These are phyloP conservation scores for Lentinula aciculospora DNA, from an alignment of 768 basidiomycete genomes.

Conservation along the genomic window DNA sequence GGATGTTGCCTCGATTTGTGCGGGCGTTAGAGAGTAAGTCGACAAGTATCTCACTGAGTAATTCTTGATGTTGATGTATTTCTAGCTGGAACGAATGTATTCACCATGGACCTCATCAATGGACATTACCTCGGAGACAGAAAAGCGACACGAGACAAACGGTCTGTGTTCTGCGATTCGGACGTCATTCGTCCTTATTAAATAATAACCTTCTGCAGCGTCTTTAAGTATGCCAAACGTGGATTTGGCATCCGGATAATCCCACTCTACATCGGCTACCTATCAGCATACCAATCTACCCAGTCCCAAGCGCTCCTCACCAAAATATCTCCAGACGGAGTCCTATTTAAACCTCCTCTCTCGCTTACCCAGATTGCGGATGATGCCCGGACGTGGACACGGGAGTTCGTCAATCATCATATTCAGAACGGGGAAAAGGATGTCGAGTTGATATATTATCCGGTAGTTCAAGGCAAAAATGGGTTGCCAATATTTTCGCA, in stretches of 20 bases:
- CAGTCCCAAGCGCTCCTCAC: neutral
- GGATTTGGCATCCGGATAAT: slow-evolving; percentile 15
- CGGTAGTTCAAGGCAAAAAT: neutral
- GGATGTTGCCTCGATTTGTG: slow-evolving; percentile 11
- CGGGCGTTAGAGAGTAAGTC: slow-evolving; percentile 14
- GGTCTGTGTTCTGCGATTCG: neutral
- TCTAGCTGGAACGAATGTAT: slow-evolving; percentile 11
- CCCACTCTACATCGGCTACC: slow-evolving; percentile 10
- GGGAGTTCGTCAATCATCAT: slow-evolving; percentile 5
- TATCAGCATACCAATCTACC: slow-evolving; percentile 3
- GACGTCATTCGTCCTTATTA: neutral
- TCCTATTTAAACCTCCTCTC: slow-evolving; percentile 1
- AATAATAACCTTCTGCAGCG: neutral
- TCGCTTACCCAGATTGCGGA: neutral
- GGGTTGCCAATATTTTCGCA: slow-evolving; percentile 11
- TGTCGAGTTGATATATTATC: neutral
- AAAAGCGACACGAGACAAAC: slow-evolving; percentile 10
- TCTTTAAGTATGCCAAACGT: slow-evolving; percentile 16
- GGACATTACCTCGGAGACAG: slow-evolving; percentile 14
- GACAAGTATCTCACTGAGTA: neutral
- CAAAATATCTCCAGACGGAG: slow-evolving; percentile 3
- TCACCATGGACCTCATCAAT: slow-evolving; percentile 15
- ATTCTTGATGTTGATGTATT: neutral
- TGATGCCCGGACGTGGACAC: slow-evolving; percentile 8
- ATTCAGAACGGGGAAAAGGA: slow-evolving; percentile 5